phyloP scores from a whole-genome alignment of 2,329 filamentous ascomycete species.

The Penicillium psychrosexuale region DNA sequence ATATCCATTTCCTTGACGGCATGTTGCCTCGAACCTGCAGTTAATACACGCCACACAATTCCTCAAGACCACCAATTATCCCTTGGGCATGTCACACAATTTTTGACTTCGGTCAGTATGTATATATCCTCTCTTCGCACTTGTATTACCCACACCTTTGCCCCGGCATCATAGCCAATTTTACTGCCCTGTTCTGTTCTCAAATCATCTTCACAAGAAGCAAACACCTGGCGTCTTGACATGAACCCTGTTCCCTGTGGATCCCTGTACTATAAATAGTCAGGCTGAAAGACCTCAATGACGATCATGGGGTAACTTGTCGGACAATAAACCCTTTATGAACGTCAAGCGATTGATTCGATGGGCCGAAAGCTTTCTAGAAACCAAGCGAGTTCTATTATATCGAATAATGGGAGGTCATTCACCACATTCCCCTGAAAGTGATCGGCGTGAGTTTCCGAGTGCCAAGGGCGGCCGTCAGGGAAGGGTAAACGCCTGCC shows the following conservation, averaged over 20 bases:
- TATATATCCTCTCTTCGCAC: not conserved
- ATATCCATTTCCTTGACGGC: not conserved
- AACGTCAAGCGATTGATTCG: not conserved
- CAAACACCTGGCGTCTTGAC: not conserved
- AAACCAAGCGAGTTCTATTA: not conserved
- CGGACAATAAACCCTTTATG: slow-evolving; percentile 2
- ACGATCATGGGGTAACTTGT: not conserved
- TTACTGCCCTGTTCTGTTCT: not conserved
- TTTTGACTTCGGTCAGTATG: not conserved
- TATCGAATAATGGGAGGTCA: not conserved
- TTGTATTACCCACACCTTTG: not conserved
- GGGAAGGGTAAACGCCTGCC: not conserved
- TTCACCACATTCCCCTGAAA: slow-evolving; percentile 6
- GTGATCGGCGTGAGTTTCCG: slow-evolving; percentile 1
- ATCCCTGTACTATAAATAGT: slow-evolving; percentile 11
- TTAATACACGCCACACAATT: not conserved
- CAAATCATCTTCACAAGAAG: not conserved
- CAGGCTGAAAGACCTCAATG: slow-evolving; percentile 4
- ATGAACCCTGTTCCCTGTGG: not conserved
- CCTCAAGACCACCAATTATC: not conserved
- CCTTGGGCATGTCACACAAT: not conserved
- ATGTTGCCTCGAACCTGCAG: not conserved
- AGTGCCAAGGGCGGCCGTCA: not conserved
- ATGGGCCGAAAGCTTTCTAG: not conserved
- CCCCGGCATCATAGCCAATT: not conserved